Percentiles rank a stretch among this genome's conserved stretches.
These are phyloP conservation scores for Dictyophora rubrovolvata DNA, from an alignment of 768 basidiomycete genomes.

Conservation along the genomic window DNA sequence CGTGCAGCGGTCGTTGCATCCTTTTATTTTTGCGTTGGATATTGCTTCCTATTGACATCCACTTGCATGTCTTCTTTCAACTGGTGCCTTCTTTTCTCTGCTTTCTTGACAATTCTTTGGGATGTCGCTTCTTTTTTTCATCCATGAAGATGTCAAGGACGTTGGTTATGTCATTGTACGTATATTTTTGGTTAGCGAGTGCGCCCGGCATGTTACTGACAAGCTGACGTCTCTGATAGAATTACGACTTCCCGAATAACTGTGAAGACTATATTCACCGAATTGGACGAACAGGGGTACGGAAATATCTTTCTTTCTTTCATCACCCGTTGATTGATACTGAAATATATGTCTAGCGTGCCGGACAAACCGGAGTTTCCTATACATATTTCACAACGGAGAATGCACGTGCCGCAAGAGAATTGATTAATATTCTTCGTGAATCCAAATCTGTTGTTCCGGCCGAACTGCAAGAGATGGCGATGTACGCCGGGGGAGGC, in stretches of 20 bases:
- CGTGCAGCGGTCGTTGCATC: constrained; percentile 4
- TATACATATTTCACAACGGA: constrained; percentile 97
- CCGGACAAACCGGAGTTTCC: constrained; percentile 82
- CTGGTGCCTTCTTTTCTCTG: constrained; percentile 20
- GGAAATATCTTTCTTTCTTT: constrained; percentile 13
- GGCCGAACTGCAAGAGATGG: constrained; percentile 89
- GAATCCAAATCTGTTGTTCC: constrained; percentile 84
- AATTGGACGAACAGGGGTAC: constrained; percentile 92
- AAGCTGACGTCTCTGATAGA: constrained; percentile 42
- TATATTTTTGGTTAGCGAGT: constrained; percentile 15
- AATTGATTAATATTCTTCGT: constrained; percentile 73
- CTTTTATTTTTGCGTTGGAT: background rate
- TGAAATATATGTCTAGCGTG: constrained; percentile 43
- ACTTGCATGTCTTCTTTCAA: constrained; percentile 10
- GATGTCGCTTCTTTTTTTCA: constrained; percentile 19
- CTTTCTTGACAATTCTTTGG: constrained; percentile 19
- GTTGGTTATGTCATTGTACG: constrained; percentile 93
- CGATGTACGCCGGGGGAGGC: constrained; percentile 73
- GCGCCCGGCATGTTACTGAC: constrained; percentile 2
- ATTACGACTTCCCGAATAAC: constrained; percentile 97
- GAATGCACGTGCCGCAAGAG: constrained; percentile 89
- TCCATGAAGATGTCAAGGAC: constrained; percentile 88
- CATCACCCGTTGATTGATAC: background rate
- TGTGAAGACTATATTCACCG: constrained; percentile 98
- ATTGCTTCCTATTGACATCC: constrained; percentile 27